phyloP scores from a whole-genome alignment of 345 rosid genomes.

The Noccaea bulbosa region DNA sequence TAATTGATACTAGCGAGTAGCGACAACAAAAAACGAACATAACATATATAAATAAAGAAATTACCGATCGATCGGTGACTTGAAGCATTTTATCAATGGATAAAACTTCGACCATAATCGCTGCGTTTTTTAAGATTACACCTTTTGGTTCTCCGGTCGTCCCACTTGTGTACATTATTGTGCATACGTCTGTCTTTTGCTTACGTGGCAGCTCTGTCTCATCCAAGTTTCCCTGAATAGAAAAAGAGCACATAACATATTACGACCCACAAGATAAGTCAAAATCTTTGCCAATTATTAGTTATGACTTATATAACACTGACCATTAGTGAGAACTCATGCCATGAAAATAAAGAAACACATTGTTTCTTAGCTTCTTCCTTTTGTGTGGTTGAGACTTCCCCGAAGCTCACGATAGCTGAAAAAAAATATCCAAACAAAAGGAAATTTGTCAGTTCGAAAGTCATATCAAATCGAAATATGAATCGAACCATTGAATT shows the following conservation, averaged over 20 bases:
- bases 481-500: not conserved
- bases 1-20: not conserved
- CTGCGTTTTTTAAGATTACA: slow-evolving; percentile 68
- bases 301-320: slow-evolving; percentile 16
- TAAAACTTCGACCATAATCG: slow-evolving; percentile 70
- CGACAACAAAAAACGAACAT: not conserved
- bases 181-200: slow-evolving; percentile 70
- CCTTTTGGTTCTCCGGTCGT: slow-evolving; percentile 99
- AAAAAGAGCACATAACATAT: not conserved
- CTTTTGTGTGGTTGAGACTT: slow-evolving; percentile 61
- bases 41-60: not conserved
- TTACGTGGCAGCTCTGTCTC: slow-evolving; percentile 63
- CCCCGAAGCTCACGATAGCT: slow-evolving; percentile 84
- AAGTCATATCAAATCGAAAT: not conserved
- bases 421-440: slow-evolving; percentile 7
- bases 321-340: slow-evolving; percentile 69
- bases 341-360: slow-evolving; percentile 83
- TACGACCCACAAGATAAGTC: not conserved
- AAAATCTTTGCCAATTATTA: not conserved
- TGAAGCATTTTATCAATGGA: slow-evolving; percentile 70
- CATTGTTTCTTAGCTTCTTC: slow-evolving; percentile 73
- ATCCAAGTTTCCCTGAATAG: slow-evolving; percentile 62
- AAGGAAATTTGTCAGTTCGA: not conserved
- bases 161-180: slow-evolving; percentile 97
- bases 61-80: slow-evolving; percentile 70